Base-by-base conservation (phyloP, 805 yeast genomes). In the Yarrowia keelungensis region DNA sequence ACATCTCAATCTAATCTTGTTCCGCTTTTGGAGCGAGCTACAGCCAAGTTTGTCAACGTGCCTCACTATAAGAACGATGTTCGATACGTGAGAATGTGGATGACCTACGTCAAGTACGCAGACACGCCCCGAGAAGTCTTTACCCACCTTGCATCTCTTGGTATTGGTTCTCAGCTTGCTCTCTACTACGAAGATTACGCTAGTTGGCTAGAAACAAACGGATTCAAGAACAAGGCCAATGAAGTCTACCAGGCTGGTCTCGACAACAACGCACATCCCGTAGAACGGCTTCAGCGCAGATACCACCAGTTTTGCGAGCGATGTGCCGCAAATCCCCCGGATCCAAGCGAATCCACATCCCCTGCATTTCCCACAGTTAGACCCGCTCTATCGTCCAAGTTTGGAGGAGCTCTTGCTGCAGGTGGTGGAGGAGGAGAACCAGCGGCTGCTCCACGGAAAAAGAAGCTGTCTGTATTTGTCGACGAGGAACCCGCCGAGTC, bases 131-230 rank as follows among this genome's bases (percentile, higher is more conserved):
- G 86, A 50, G 93, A 89, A 67, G 81, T 90, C 2, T 92, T 89
- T 76, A 81, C 85, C 7, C 92, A 88, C 74, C 80, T 94, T 77
- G 85, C 87, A 51, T 85, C 88, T 70, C 87, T 89, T 71, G 86
- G 83, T 59, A 90, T 94, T 43, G 98, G 97, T 0, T 75, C 74
- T 42, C 81, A 81, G 47, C 79, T 91, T 64, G 86, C 97, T 0
- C 73, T 86, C 19, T 92, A 84, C 75, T 94, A 92, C 75, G 97
- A 92, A 75, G 89, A 86, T 70, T 91, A 90, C 79, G 91, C 97
- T 0, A 81, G 82, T 41, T 85, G 79, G 69, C 76, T 89, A 69
- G 96, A 90, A 74, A 54, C 80, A 0, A 78, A 77, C 16, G 82
- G 83, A 22, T 82, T 85, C 69, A 53, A 70, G 32, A 72, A 73